Conservation (phyloP, 495 filamentous ascomycete species). For the Cercophora sp. region DNA sequence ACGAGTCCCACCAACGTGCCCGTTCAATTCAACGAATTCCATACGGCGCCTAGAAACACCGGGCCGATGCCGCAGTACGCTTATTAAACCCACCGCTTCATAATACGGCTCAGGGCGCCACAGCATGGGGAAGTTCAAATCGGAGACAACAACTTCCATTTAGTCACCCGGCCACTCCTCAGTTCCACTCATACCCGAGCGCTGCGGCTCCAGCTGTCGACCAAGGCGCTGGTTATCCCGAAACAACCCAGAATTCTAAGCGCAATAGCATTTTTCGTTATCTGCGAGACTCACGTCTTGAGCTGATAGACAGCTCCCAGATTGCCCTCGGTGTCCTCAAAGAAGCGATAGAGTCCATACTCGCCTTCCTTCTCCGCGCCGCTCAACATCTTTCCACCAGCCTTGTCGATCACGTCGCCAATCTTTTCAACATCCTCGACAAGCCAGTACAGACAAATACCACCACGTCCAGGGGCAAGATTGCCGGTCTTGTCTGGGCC, state of each 20-base stretch:
- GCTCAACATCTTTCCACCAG: constrained; percentile 17
- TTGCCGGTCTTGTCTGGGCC: neutral
- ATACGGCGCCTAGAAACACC: no score
- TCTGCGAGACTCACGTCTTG: neutral
- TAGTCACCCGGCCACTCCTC: no score
- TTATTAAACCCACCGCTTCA: no score
- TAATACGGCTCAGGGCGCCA: no score
- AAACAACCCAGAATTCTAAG: neutral
- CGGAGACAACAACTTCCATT: no score
- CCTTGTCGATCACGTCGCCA: constrained; percentile 9
- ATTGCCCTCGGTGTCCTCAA: constrained; percentile 18
- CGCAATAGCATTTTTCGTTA: neutral
- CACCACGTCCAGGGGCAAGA: constrained; percentile 10
- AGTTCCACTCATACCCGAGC: no score
- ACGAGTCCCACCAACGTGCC: no score
- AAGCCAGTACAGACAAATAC: constrained; percentile 16
- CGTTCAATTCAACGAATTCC: no score
- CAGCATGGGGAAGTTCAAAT: no score
- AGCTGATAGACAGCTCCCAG: constrained; percentile 14
- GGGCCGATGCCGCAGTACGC: no score
- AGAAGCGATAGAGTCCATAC: constrained; percentile 14
- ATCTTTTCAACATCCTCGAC: constrained; percentile 14
- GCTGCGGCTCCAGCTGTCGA: no score
- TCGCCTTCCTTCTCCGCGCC: neutral
- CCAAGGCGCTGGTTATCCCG: neutral